Conservation (phyloP, 441 rosid species). For the Adansonia rubrostipa region DNA sequence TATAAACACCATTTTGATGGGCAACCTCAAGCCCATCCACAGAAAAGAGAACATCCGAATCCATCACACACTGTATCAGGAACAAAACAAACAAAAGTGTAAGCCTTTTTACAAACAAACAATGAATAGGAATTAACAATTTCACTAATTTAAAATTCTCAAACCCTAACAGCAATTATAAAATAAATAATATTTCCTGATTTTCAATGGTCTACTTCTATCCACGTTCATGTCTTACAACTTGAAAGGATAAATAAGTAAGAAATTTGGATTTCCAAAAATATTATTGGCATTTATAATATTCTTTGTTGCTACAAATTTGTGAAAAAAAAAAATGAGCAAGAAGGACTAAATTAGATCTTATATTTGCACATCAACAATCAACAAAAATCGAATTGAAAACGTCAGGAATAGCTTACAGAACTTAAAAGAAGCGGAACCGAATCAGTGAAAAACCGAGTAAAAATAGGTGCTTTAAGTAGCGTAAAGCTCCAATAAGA, state of each 20-base stretch:
- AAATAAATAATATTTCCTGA: not conserved
- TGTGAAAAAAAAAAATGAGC: not conserved
- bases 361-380: not conserved
- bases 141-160: not conserved
- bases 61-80: slow-evolving; percentile 62
- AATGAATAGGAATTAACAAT: not conserved
- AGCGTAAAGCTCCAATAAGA: slow-evolving; percentile 11
- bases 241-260: not conserved
- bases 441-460: slow-evolving; percentile 20
- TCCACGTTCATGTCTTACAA: not conserved
- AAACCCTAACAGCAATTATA: not conserved
- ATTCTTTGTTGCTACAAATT: not conserved
- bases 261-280: not conserved
- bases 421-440: slow-evolving; percentile 3
- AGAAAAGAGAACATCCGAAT: slow-evolving; percentile 45
- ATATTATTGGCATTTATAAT: not conserved
- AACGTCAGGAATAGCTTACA: slow-evolving; percentile 3
- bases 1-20: slow-evolving; percentile 56
- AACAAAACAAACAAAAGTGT: slow-evolving; percentile 18
- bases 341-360: slow-evolving; percentile 2
- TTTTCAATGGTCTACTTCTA: not conserved
- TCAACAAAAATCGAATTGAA: slow-evolving; percentile 10
- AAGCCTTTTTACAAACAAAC: slow-evolving; percentile 20
- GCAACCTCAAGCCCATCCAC: slow-evolving; percentile 51
- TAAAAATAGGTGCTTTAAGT: not conserved